Percentiles rank a stretch among this genome's conserved stretches.
These are phyloP conservation scores for Heliosperma pusillum DNA, from an alignment of 148 eudicot species.

Conservation along the genomic window DNA sequence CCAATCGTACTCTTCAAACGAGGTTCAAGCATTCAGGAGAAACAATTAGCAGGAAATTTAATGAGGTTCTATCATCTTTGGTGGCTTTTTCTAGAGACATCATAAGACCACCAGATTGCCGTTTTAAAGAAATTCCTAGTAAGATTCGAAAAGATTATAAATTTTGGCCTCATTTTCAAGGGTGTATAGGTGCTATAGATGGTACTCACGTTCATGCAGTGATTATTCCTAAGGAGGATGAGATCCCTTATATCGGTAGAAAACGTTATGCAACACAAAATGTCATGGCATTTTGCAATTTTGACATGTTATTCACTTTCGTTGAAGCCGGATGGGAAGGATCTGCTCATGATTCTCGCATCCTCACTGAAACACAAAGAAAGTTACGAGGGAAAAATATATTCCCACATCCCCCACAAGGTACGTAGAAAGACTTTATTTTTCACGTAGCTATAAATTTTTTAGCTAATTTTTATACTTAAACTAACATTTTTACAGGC, in stretches of 20 bases:
- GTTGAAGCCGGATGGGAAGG: conserved; percentile 2
- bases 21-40: conserved; percentile 1
- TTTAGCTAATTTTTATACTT: not conserved
- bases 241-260: not conserved
- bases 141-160: not conserved
- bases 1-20: conserved; percentile 1
- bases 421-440: not conserved
- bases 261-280: not conserved
- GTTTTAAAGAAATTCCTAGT: not conserved
- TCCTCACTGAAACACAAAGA: not conserved
- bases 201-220: conserved; percentile 9
- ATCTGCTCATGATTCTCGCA: conserved; percentile 1
- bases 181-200: conserved; percentile 4
- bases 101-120: not conserved
- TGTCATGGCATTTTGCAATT: too few species aligned
- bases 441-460: not conserved
- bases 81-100: not conserved
- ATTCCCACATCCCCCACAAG: not conserved
- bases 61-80: not conserved
- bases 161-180: conserved; percentile 9
- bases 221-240: not conserved
- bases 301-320: too few species aligned
- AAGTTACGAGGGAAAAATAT: not conserved
- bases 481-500: not conserved
- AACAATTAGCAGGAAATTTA: conserved; percentile 4